Conservation (phyloP, 1,284 basidiomycete species). For the Malassezia arunalokei region DNA sequence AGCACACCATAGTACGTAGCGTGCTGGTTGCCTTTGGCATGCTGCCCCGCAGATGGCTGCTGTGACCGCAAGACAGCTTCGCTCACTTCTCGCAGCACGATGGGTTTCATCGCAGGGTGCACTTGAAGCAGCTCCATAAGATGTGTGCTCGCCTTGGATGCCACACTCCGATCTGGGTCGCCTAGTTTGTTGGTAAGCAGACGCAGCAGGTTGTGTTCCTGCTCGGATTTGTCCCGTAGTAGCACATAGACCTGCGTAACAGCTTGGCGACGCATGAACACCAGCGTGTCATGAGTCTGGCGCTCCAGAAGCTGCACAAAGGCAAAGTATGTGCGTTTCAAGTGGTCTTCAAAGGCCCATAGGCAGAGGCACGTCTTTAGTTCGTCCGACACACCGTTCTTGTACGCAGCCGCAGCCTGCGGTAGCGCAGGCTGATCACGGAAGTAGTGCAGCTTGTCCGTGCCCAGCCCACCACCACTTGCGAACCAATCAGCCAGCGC, state of each 20-base stretch:
- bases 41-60: constrained; percentile 7
- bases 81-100: constrained; percentile 77
- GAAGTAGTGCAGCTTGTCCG: constrained; percentile 59
- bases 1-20: constrained; percentile 80
- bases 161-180: constrained; percentile 75
- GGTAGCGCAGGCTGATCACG: constrained; percentile 67
- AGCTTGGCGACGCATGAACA: constrained; percentile 74
- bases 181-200: constrained; percentile 75
- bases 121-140: constrained; percentile 75
- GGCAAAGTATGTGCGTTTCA: constrained; percentile 93
- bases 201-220: constrained; percentile 87
- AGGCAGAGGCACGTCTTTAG: constrained; percentile 56
- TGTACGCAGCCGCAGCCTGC: constrained; percentile 51
- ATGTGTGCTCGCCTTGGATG: constrained; percentile 78
- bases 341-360: constrained; percentile 91
- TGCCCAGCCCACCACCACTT: constrained; percentile 62
- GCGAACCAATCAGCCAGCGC: constrained; percentile 92
- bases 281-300: constrained; percentile 71
- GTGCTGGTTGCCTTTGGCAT: constrained; percentile 50
- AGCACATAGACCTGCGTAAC: constrained; percentile 60
- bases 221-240: constrained; percentile 80
- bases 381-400: constrained; percentile 14
- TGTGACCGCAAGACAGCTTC: constrained; percentile 59
- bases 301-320: constrained; percentile 81
- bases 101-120: constrained; percentile 85